A percentile compares a stretch with the other conserved stretches of the same genome.
phyloP scores from a whole-genome alignment of 108 stramenopile species.

The Chaetoceros tenuissimus region DNA sequence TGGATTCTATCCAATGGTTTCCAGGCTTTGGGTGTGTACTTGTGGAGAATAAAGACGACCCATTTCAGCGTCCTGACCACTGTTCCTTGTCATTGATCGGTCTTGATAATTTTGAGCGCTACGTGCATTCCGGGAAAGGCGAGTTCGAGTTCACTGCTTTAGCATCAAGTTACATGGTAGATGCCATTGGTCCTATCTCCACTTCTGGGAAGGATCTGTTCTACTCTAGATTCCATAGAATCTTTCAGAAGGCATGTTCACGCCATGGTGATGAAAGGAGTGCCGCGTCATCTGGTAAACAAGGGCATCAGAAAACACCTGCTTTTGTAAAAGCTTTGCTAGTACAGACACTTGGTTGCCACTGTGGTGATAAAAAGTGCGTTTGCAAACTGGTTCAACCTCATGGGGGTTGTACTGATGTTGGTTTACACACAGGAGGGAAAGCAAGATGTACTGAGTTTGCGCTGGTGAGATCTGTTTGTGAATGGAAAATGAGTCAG shows the following conservation, averaged over 20 bases:
- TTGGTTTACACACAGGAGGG: slow-evolving; percentile 26
- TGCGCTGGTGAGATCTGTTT: not conserved
- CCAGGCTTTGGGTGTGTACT: slow-evolving; percentile 25
- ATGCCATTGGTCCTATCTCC: slow-evolving; percentile 7
- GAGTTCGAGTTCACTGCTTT: slow-evolving; percentile 3
- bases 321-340: slow-evolving; percentile 22
- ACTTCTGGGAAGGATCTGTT: not conserved
- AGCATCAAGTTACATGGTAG: slow-evolving; percentile 10
- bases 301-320: slow-evolving; percentile 26
- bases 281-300: slow-evolving; percentile 13
- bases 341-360: slow-evolving; percentile 8
- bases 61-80: slow-evolving; percentile 1
- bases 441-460: not conserved
- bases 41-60: not conserved
- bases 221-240: slow-evolving; percentile 2
- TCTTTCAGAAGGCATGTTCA: slow-evolving; percentile 1
- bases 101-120: slow-evolving; percentile 13
- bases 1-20: slow-evolving; percentile 20
- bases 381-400: not conserved
- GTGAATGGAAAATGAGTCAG: too few species aligned
- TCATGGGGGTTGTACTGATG: slow-evolving; percentile 25
- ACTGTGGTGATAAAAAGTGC: not conserved
- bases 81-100: slow-evolving; percentile 11
- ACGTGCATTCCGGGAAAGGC: slow-evolving; percentile 13
- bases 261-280: slow-evolving; percentile 11